A percentile compares a stretch with the other conserved stretches of the same genome.
phyloP scores from a whole-genome alignment of 2,329 filamentous ascomycete genomes.

The Beauveria bassiana region DNA sequence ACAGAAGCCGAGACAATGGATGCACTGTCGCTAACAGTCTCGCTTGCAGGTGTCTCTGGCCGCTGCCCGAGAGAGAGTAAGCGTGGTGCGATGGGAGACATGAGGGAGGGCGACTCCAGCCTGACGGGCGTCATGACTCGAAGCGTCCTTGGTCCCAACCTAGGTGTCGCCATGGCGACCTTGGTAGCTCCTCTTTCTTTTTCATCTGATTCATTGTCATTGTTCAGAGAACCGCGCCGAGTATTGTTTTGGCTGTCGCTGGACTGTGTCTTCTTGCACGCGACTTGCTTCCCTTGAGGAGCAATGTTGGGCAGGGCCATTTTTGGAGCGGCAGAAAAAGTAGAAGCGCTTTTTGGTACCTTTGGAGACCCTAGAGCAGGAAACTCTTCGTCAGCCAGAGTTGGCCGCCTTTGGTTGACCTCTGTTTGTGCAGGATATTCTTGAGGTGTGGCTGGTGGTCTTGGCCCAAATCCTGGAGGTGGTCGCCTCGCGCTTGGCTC shows the following conservation, averaged over 20 bases:
- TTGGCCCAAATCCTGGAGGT: constrained; percentile 23
- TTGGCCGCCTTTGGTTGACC: constrained; percentile 25
- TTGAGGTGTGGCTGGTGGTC: neutral
- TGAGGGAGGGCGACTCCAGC: constrained; percentile 42
- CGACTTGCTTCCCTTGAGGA: constrained; percentile 25
- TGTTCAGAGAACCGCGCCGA: constrained; percentile 13
- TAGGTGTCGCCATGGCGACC: constrained; percentile 40
- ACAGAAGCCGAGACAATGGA: constrained; percentile 66
- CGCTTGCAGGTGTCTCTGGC: constrained; percentile 67
- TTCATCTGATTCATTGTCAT: constrained; percentile 12
- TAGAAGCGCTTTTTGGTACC: constrained; percentile 24
- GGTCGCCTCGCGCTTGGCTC: constrained; percentile 12
- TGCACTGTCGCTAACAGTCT: constrained; percentile 68
- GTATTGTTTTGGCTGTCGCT: constrained; percentile 12
- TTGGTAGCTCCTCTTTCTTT: constrained; percentile 28
- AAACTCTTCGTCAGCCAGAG: constrained; percentile 48
- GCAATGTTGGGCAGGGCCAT: constrained; percentile 20
- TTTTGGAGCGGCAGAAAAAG: constrained; percentile 26
- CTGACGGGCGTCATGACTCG: constrained; percentile 63
- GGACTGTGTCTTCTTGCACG: constrained; percentile 24
- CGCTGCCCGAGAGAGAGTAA: constrained; percentile 32
- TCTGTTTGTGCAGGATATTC: constrained; percentile 14
- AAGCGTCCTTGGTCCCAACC: constrained; percentile 55
- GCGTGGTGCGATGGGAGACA: constrained; percentile 25
- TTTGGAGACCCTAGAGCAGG: constrained; percentile 47